Evolutionary conservation across 225 moss, liverwort and hornwort genomes (phyloP).

Genomic region (Physcomitrium patens): DNA sequence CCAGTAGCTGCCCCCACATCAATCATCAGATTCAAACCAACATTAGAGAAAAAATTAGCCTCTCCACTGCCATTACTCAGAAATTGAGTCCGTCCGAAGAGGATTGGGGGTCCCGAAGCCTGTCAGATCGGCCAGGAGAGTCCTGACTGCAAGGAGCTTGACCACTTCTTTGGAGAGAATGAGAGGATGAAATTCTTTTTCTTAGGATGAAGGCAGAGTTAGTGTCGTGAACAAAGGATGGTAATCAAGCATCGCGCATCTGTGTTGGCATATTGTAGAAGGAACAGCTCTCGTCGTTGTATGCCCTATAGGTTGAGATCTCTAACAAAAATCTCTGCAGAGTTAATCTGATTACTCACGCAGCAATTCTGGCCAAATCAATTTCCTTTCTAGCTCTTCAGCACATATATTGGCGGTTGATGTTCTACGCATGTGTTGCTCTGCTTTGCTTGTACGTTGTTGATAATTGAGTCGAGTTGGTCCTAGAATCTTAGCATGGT

Average conservation of each 20-base stretch:
- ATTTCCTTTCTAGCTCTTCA: background rate
- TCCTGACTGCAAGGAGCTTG: background rate
- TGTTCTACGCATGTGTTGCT: background rate
- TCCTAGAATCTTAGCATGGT: background rate
- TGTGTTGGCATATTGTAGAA: background rate
- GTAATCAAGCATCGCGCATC: background rate
- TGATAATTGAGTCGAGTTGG: background rate
- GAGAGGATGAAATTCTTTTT: constrained; percentile 27
- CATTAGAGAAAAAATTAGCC: background rate
- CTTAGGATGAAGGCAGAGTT: constrained; percentile 24
- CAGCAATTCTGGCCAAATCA: background rate
- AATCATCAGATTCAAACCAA: background rate
- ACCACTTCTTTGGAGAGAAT: background rate
- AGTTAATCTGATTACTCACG: background rate
- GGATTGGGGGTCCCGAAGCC: constrained; percentile 24
- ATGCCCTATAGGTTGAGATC: background rate
- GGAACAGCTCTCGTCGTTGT: background rate
- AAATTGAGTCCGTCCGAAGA: constrained; percentile 38
- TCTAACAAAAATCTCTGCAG: background rate
- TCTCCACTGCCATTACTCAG: background rate
- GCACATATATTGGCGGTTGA: background rate
- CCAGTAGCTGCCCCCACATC: background rate
- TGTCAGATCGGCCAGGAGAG: constrained; percentile 24
- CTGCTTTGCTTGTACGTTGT: background rate
- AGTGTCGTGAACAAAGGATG: background rate